Evolutionary conservation across 129 eudicot species (phyloP).

Genomic region (Silybum marianum): DNA sequence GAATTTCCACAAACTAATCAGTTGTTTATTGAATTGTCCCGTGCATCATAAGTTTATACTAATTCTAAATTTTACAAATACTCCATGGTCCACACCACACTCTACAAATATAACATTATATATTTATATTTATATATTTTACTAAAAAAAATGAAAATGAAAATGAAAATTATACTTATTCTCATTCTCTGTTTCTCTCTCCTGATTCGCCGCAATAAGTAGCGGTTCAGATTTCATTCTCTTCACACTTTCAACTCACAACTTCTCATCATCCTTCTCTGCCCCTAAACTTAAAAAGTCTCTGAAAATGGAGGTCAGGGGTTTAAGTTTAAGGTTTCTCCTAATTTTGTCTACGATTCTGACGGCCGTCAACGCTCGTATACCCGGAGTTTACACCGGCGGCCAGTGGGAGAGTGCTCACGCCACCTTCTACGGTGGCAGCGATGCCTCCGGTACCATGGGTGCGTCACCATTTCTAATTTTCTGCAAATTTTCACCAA

Average conservation of each 20-base stretch:
- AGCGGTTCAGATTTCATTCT: constrained; percentile 31
- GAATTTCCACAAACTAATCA: too few species aligned
- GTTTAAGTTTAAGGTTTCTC: constrained; percentile 13
- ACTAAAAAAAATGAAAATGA: too few species aligned
- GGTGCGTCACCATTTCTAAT: constrained; percentile 37
- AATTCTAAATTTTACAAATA: too few species aligned
- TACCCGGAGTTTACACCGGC: constrained; percentile 63
- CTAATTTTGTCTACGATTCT: constrained; percentile 17
- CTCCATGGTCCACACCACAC: too few species aligned
- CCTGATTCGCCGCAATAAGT: constrained; percentile 43
- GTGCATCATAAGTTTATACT: too few species aligned
- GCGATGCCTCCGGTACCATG: constrained; percentile 80
- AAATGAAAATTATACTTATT: too few species aligned
- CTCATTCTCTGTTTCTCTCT: constrained; percentile 10
- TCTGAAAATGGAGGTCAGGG: constrained; percentile 30
- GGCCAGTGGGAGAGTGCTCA: constrained; percentile 68
- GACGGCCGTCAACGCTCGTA: constrained; percentile 37
- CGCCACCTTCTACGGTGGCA: constrained; percentile 79
- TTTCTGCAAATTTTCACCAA: neutral
- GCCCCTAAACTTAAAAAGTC: neutral
- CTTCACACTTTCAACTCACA: constrained; percentile 32
- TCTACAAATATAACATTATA: too few species aligned
- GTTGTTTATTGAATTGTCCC: too few species aligned
- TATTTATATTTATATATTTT: too few species aligned
- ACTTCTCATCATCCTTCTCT: constrained; percentile 15